These are phyloP conservation scores for Raphanus raphanistrum DNA, from an alignment of 345 rosid genomes.

Conservation along the genomic window DNA sequence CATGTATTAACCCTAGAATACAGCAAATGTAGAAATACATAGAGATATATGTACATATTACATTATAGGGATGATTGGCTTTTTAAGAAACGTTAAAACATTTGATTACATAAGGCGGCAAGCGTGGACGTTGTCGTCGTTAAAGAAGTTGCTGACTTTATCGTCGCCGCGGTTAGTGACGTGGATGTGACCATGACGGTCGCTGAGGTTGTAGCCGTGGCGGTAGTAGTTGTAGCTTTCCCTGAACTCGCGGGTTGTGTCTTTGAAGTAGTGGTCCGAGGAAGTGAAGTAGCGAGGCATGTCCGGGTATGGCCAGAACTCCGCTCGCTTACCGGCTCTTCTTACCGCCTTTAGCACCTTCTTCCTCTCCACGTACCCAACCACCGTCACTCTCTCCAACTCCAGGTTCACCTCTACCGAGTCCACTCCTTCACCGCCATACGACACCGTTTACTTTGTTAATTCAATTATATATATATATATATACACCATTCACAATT, in stretches of 20 bases:
- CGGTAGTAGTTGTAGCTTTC: slow-evolving; percentile 84
- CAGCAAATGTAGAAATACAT: background rate
- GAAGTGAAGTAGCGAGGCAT: slow-evolving; percentile 81
- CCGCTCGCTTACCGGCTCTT: slow-evolving; percentile 87
- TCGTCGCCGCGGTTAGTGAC: slow-evolving; percentile 82
- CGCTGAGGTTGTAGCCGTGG: slow-evolving; percentile 77
- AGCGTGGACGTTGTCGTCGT: slow-evolving; percentile 85
- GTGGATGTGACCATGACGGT: slow-evolving; percentile 69
- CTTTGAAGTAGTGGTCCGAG: slow-evolving; percentile 61
- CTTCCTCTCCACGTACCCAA: slow-evolving; percentile 87
- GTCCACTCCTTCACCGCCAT: slow-evolving; percentile 57
- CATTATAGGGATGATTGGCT: background rate
- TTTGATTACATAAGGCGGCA: slow-evolving; percentile 71
- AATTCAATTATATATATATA: background rate
- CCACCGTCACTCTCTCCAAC: slow-evolving; percentile 77
- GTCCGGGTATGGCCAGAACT: slow-evolving; percentile 90
- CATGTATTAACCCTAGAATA: background rate
- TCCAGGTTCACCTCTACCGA: slow-evolving; percentile 77
- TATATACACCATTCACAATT: background rate
- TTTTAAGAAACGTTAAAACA: slow-evolving; percentile 2
- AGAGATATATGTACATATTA: background rate
- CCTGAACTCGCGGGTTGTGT: slow-evolving; percentile 75
- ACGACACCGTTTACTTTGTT: slow-evolving; percentile 1
- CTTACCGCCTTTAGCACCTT: slow-evolving; percentile 82
- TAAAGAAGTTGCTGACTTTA: slow-evolving; percentile 90